These are phyloP conservation scores for Camelina hispida DNA, from an alignment of 345 rosid species.

Conservation along the genomic window DNA sequence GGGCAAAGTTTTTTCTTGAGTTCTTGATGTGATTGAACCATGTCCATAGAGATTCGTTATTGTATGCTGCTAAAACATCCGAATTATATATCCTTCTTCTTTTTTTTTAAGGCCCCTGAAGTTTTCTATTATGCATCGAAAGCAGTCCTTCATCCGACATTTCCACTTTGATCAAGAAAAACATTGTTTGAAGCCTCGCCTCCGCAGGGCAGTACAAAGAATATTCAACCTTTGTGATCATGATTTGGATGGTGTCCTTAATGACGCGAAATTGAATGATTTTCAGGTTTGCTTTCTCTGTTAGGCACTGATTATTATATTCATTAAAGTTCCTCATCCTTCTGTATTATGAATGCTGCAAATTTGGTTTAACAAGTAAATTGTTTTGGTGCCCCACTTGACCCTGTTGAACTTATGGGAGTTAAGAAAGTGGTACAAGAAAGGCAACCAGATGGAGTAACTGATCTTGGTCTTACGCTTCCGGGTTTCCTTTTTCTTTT, in stretches of 20 bases:
- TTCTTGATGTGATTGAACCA: conserved; percentile 12
- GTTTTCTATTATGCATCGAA: conserved; percentile 82
- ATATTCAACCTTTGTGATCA: conserved; percentile 77
- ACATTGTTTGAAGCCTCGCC: conserved; percentile 68
- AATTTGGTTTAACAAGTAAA: conserved; percentile 59
- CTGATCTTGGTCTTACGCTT: conserved; percentile 78
- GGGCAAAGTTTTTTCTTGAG: too few species aligned
- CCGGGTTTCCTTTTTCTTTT: conserved; percentile 76
- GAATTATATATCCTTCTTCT: too few species aligned
- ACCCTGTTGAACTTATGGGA: conserved; percentile 74
- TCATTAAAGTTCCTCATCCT: conserved; percentile 22
- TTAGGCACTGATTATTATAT: conserved; percentile 21
- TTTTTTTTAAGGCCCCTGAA: conserved; percentile 85
- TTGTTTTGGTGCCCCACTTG: conserved; percentile 76
- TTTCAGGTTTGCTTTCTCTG: conserved; percentile 63
- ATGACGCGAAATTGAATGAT: conserved; percentile 77
- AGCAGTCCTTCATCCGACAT: conserved; percentile 84
- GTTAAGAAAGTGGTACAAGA: conserved; percentile 85
- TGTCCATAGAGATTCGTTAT: neutral
- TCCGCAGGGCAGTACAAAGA: conserved; percentile 74
- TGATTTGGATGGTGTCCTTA: conserved; percentile 84
- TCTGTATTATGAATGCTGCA: conserved; percentile 25
- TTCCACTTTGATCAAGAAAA: conserved; percentile 81
- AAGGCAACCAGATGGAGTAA: conserved; percentile 76
- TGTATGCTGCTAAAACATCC: too few species aligned